A percentile compares a stretch with the other conserved stretches of the same genome.
phyloP scores from a whole-genome alignment of 768 basidiomycete genomes.

The Trametes punicea region DNA sequence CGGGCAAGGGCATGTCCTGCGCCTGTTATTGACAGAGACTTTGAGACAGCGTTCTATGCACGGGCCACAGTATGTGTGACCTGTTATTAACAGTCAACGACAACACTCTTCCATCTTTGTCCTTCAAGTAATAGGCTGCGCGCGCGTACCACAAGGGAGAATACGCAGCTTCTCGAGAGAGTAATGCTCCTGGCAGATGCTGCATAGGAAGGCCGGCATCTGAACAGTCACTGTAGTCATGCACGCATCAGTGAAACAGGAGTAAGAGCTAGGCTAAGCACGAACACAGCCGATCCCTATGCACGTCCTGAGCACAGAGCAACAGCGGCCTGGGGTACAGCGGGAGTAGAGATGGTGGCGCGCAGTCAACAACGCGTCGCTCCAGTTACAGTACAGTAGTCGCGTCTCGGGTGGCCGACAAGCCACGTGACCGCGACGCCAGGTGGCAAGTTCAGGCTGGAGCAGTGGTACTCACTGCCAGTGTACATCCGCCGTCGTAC shows the following conservation, averaged over 20 bases:
- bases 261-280: too few species aligned
- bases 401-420: too few species aligned
- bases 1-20: slow-evolving; percentile 1
- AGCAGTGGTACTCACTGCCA: too few species aligned
- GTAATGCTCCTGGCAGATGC: slow-evolving; percentile 9
- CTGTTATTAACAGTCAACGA: not conserved
- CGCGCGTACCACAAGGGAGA: slow-evolving; percentile 7
- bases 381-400: too few species aligned
- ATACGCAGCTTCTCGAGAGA: not conserved
- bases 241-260: too few species aligned
- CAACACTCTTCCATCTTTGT: not conserved
- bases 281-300: too few species aligned
- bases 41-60: not conserved
- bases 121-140: not conserved
- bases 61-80: not conserved
- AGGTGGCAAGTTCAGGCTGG: too few species aligned
- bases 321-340: too few species aligned
- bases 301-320: too few species aligned
- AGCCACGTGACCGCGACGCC: too few species aligned
- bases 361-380: not conserved
- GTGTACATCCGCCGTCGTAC: too few species aligned
- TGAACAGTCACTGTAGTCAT: not conserved
- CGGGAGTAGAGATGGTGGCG: not conserved
- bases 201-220: slow-evolving; percentile 1
- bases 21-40: not conserved